phyloP scores from a whole-genome alignment of 2,329 filamentous ascomycete species.

The Cadophora sp. region DNA sequence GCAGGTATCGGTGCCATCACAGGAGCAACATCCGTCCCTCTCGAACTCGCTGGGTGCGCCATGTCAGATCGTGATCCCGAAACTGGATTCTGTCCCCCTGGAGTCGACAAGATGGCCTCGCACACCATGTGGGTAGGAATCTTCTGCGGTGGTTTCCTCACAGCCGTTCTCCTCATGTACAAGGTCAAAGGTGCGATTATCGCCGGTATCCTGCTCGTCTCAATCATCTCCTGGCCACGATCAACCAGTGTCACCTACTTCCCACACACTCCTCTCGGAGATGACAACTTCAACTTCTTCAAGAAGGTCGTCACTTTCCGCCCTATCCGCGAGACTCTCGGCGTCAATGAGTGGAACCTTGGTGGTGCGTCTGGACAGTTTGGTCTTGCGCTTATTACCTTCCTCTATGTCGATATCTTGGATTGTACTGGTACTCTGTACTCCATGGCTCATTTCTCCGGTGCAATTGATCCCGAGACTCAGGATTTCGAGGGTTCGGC shows the following conservation, averaged over 20 bases:
- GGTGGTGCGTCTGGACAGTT: constrained; percentile 71
- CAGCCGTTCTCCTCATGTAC: constrained; percentile 82
- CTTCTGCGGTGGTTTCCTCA: constrained; percentile 83
- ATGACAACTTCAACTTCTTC: constrained; percentile 83
- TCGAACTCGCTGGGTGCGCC: constrained; percentile 71
- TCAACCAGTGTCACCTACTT: constrained; percentile 80
- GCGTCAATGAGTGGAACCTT: constrained; percentile 79
- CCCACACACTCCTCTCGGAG: constrained; percentile 72
- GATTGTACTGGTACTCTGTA: constrained; percentile 88
- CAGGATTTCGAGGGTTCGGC: constrained; percentile 89
- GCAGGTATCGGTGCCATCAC: constrained; percentile 83
- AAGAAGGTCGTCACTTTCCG: constrained; percentile 88
- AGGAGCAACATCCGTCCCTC: constrained; percentile 70
- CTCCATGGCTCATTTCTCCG: constrained; percentile 85
- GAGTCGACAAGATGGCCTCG: constrained; percentile 75
- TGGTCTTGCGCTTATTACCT: constrained; percentile 84
- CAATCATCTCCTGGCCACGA: constrained; percentile 88
- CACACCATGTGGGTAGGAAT: constrained; percentile 89
- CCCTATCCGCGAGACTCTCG: constrained; percentile 71
- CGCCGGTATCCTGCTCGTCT: constrained; percentile 81
- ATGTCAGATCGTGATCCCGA: constrained; percentile 31
- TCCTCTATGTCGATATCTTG: constrained; percentile 89
- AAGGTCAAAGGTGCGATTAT: constrained; percentile 88
- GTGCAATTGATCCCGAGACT: constrained; percentile 79
- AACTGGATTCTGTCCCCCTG: constrained; percentile 64